These are phyloP conservation scores for Tuber brumale DNA, from an alignment of 495 filamentous ascomycete species.

Conservation along the genomic window DNA sequence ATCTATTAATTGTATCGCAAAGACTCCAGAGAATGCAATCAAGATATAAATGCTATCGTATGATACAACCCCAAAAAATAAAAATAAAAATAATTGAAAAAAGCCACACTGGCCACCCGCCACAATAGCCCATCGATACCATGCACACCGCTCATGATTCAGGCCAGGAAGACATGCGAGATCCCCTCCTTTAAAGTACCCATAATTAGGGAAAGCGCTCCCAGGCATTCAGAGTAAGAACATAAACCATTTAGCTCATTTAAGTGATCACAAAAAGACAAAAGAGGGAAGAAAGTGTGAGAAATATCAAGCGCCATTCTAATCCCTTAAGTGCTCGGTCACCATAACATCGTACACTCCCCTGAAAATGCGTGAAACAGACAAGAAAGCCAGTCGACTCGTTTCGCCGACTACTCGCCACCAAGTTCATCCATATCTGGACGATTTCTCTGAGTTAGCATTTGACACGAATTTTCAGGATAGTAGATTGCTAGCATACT, in stretches of 20 bases:
- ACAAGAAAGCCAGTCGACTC: not conserved
- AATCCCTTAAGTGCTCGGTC: constrained; percentile 3
- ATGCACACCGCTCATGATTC: not conserved
- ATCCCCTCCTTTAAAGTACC: not conserved
- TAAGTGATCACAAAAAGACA: not conserved
- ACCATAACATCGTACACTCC: constrained; percentile 16
- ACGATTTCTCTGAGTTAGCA: constrained; percentile 19
- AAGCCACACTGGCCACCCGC: not conserved
- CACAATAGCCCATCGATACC: not conserved
- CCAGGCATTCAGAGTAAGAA: not conserved
- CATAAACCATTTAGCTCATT: not conserved
- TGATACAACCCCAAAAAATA: not conserved
- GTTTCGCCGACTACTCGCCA: constrained; percentile 17
- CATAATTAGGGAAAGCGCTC: not conserved
- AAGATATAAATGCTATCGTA: not conserved
- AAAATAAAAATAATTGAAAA: not conserved
- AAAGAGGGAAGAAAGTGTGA: not conserved
- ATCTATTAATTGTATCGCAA: not conserved
- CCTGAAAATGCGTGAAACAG: not conserved
- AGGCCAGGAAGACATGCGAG: not conserved
- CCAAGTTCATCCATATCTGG: constrained; percentile 33
- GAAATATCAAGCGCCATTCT: constrained; percentile 8
- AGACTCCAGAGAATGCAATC: constrained; percentile 3
- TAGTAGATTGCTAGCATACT: constrained; percentile 30
- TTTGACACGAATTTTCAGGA: constrained; percentile 15